A percentile compares a stretch with the other conserved stretches of the same genome.
Evolutionary conservation across 352 stramenopile genomes (phyloP).

Genomic region (Phytophthora boehmeriae): DNA sequence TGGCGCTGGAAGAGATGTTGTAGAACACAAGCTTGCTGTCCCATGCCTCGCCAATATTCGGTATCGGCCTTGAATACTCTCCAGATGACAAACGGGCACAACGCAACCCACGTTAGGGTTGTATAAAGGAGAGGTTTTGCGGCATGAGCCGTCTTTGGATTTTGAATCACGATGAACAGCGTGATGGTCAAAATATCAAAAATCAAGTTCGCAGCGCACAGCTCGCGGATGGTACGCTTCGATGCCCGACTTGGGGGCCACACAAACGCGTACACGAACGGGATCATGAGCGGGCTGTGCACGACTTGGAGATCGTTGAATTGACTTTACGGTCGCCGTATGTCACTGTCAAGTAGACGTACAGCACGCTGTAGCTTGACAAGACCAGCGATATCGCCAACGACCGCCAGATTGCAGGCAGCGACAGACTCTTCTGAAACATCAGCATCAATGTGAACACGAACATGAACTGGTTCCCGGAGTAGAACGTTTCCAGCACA

Average conservation of each 20-base stretch:
- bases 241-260: conserved; percentile 36
- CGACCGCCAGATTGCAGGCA: conserved; percentile 36
- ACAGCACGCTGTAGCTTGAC: conserved; percentile 32
- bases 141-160: conserved; percentile 17
- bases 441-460: conserved; percentile 45
- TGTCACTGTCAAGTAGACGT: conserved; percentile 21
- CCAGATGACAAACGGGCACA: conserved; percentile 49
- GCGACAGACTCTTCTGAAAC: conserved; percentile 54
- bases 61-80: conserved; percentile 52
- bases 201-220: conserved; percentile 29
- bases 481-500: conserved; percentile 34
- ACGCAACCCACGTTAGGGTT: conserved; percentile 22
- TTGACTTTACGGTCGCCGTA: conserved; percentile 12
- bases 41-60: conserved; percentile 51
- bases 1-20: conserved; percentile 39
- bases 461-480: conserved; percentile 41
- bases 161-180: conserved; percentile 23
- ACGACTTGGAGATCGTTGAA: conserved; percentile 24
- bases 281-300: conserved; percentile 19
- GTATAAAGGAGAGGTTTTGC: conserved; percentile 20
- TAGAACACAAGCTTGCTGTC: conserved; percentile 30
- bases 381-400: conserved; percentile 29
- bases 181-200: conserved; percentile 23
- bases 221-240: conserved; percentile 36
- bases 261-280: conserved; percentile 44